Percentiles rank a stretch among this genome's conserved stretches.
These are phyloP conservation scores for Tolypocladium inflatum DNA, from an alignment of 2,329 filamentous ascomycete species.

Conservation along the genomic window DNA sequence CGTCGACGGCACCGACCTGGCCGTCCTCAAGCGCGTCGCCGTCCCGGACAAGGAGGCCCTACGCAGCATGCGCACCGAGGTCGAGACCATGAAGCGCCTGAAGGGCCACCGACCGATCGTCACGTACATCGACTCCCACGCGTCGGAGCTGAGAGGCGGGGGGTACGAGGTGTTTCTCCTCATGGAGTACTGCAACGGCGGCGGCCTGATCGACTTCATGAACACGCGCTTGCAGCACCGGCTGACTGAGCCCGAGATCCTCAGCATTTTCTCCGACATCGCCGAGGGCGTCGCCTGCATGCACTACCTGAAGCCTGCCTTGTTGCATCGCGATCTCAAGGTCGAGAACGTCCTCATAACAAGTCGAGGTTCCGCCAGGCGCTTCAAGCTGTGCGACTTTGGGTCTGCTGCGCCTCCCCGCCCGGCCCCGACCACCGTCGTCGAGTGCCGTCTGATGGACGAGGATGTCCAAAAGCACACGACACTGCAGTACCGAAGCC, in stretches of 20 bases:
- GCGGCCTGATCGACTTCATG: constrained; percentile 98
- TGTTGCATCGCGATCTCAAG: constrained; percentile 91
- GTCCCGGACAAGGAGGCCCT: constrained; percentile 93
- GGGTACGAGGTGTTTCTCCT: constrained; percentile 97
- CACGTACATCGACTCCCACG: constrained; percentile 96
- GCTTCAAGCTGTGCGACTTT: constrained; percentile 98
- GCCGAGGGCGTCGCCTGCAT: constrained; percentile 96
- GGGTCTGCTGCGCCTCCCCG: constrained; percentile 80
- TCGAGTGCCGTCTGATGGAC: constrained; percentile 85
- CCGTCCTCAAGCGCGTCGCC: constrained; percentile 88
- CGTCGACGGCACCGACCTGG: constrained; percentile 67
- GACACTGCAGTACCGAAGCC: constrained; percentile 92
- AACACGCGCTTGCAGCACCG: constrained; percentile 95
- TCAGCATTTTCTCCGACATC: constrained; percentile 94
- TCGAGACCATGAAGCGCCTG: constrained; percentile 99
- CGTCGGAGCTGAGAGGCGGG: constrained; percentile 82
- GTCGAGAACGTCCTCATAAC: constrained; percentile 96
- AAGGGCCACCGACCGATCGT: constrained; percentile 96
- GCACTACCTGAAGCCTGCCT: constrained; percentile 92
- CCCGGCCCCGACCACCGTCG: constrained; percentile 74
- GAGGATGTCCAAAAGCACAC: constrained; percentile 97
- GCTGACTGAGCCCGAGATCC: constrained; percentile 91
- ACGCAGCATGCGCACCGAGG: constrained; percentile 94
- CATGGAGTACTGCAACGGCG: constrained; percentile 95
- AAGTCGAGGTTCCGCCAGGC: constrained; percentile 50